A percentile compares a stretch with the other conserved stretches of the same genome.
These are phyloP conservation scores for Anthoceros angustus DNA, from an alignment of 225 moss, liverwort and hornwort genomes.

Conservation along the genomic window DNA sequence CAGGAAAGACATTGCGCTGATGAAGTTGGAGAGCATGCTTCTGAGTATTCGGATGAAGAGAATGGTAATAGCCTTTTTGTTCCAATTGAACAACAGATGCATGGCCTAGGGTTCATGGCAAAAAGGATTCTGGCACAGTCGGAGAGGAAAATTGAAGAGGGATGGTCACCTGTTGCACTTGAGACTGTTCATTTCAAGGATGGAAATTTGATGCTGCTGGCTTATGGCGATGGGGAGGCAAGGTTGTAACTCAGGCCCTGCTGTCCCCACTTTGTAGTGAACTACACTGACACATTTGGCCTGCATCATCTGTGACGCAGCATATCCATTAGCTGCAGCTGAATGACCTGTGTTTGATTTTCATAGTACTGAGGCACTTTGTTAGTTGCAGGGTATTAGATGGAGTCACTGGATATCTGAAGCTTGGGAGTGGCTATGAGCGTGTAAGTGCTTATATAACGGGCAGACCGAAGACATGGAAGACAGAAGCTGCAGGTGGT, in stretches of 20 bases:
- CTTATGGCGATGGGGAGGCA: constrained; percentile 86
- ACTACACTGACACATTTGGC: too few relatives aligned
- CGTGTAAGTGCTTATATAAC: constrained; percentile 75
- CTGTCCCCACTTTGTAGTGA: too few relatives aligned
- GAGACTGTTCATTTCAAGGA: constrained; percentile 77
- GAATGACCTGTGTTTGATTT: not conserved
- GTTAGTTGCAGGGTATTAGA: constrained; percentile 60
- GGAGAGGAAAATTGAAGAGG: constrained; percentile 33
- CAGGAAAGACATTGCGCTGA: too few relatives aligned
- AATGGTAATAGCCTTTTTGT: too few relatives aligned
- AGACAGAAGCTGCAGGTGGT: constrained; percentile 32
- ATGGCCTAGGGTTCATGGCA: constrained; percentile 19
- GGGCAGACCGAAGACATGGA: constrained; percentile 72
- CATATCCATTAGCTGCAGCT: not conserved
- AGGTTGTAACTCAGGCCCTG: constrained; percentile 22
- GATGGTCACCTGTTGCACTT: constrained; percentile 69
- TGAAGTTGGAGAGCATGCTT: too few relatives aligned
- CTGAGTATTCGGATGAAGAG: too few relatives aligned
- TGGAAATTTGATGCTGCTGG: constrained; percentile 86
- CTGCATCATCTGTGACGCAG: too few relatives aligned
- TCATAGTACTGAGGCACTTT: not conserved
- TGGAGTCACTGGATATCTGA: constrained; percentile 68
- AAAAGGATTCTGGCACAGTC: constrained; percentile 47
- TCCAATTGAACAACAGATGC: not conserved
- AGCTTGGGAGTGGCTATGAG: constrained; percentile 63